These are phyloP conservation scores for Tremella yokohamensis DNA, from an alignment of 768 basidiomycete genomes.

Conservation along the genomic window DNA sequence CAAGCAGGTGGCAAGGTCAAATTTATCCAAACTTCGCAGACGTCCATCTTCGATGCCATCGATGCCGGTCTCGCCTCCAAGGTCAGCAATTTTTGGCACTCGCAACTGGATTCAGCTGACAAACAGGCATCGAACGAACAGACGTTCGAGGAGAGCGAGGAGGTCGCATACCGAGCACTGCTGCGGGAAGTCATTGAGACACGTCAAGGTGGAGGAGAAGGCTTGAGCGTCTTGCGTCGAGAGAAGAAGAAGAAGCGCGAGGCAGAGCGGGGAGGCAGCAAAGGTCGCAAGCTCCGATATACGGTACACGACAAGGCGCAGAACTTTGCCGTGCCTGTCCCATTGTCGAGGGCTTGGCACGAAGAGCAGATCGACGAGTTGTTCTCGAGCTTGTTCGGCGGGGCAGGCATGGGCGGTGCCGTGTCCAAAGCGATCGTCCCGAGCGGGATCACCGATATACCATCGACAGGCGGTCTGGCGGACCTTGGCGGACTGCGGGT, in stretches of 20 bases:
- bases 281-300: constrained; percentile 89
- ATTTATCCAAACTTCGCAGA: constrained; percentile 52
- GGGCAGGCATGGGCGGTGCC: constrained; percentile 37
- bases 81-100: constrained; percentile 22
- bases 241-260: constrained; percentile 62
- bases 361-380: constrained; percentile 95
- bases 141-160: constrained; percentile 39
- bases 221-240: constrained; percentile 35
- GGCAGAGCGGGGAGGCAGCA: constrained; percentile 93
- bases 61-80: constrained; percentile 62
- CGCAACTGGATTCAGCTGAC: neutral
- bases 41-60: constrained; percentile 64
- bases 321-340: constrained; percentile 91
- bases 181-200: constrained; percentile 86
- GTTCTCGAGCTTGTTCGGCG: constrained; percentile 79
- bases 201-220: constrained; percentile 23
- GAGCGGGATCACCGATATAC: neutral
- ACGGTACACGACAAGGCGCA: constrained; percentile 93
- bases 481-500: constrained; percentile 26
- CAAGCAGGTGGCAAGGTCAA: constrained; percentile 53
- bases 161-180: constrained; percentile 74
- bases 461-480: constrained; percentile 1
- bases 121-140: constrained; percentile 26
- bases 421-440: constrained; percentile 19
- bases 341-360: constrained; percentile 69